Percentiles rank a stretch among this genome's conserved stretches.
phyloP scores from a whole-genome alignment of 2,329 filamentous ascomycete species.

The Fusarium anthophilum region DNA sequence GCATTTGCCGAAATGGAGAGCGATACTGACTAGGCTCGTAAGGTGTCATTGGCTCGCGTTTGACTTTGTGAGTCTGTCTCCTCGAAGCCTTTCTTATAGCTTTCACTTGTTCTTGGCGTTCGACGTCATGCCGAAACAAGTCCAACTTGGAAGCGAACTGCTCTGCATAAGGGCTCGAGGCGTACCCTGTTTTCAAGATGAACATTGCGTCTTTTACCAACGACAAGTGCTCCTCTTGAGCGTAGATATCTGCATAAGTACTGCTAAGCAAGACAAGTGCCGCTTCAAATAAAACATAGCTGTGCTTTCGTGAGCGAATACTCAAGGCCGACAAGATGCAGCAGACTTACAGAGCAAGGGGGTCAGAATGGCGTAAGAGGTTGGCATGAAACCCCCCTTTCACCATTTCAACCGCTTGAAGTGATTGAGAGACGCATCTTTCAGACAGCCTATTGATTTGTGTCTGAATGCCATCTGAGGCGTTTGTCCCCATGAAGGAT shows the following conservation, averaged over 20 bases:
- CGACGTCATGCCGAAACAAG: conserved; percentile 51
- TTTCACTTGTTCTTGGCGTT: background rate
- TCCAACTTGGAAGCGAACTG: conserved; percentile 61
- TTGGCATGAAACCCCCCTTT: conserved; percentile 54
- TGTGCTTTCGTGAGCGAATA: conserved; percentile 39
- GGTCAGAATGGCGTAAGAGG: conserved; percentile 62
- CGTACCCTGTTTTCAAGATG: conserved; percentile 60
- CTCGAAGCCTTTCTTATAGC: background rate
- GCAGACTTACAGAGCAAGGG: conserved; percentile 65
- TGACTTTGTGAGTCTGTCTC: background rate
- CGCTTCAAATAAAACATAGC: conserved; percentile 66
- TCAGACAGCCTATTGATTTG: conserved; percentile 59
- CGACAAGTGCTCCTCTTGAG: conserved; percentile 52
- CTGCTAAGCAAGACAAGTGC: conserved; percentile 65
- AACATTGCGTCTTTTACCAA: conserved; percentile 55
- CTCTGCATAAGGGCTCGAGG: conserved; percentile 58
- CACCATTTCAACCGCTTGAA: conserved; percentile 58
- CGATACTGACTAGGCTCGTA: background rate
- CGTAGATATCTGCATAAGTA: conserved; percentile 62
- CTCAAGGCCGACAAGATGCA: background rate
- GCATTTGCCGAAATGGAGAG: background rate
- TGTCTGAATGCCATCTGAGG: conserved; percentile 4
- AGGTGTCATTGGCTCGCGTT: background rate
- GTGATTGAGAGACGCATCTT: conserved; percentile 41
- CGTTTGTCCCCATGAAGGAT: conserved; percentile 55